Evolutionary conservation across 2,329 filamentous ascomycete genomes (phyloP), one percentile per base, ranked within the genome.

Genomic region (Thermochaetoides dissita): DNA sequence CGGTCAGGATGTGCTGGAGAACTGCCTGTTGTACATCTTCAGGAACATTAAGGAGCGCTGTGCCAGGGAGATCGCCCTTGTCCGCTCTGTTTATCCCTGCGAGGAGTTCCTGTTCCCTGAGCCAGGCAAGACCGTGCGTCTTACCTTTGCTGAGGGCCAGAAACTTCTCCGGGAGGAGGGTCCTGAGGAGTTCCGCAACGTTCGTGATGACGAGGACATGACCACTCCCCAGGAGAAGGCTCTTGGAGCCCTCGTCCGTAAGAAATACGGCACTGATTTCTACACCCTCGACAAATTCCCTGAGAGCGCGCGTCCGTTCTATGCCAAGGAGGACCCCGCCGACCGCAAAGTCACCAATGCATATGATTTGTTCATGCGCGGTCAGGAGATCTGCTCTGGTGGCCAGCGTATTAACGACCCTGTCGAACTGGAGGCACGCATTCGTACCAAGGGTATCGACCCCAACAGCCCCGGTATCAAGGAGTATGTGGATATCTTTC

Each of bases 221-320:
- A 74, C 66, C 57, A 91, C 84, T 0, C 79, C 84, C 0, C 81
- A 89, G 57, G 84, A 91, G 61, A 88, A 88, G 65, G 84, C 81
- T n/a, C 79, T 96, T 7, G 91, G 91, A 44, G 79, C 78, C 28
- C 71, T 96, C 38, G 77, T 96, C 51, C 81, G 84, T 44, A 73
- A 84, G 54, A 95, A 94, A 66, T 94, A 82, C 72, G 76, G 82
- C 59, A 91, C 87, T 46, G 91, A 98, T 66, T 96, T 96, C 67
- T 96, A 94, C 67, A 81, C 93, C 17, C 74, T 98, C 48, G 89
- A 96, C 69, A 91, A 96, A 65, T 98, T 94, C 71, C 91, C 91
- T 36, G 79, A 91, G 61, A 69, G 71, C 33, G 84, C 91, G 12
- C 77, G 91, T 30, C 89, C 89, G 6, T 94, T 94, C 64, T 96